Percentiles rank a stretch among this genome's conserved stretches.
Conservation (phyloP, 768 basidiomycete genomes). For the Chalciporus chontae region DNA sequence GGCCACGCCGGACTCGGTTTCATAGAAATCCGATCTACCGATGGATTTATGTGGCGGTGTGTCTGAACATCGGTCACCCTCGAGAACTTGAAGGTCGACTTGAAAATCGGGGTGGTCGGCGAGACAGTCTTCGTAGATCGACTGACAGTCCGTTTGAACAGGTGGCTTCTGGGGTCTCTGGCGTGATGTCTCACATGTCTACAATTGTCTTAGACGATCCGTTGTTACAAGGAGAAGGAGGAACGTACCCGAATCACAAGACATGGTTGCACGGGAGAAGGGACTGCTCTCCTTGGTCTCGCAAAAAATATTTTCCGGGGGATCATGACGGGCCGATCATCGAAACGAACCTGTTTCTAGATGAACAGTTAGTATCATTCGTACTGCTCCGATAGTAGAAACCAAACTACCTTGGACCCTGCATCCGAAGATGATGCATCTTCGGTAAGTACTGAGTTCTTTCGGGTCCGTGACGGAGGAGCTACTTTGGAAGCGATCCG, state of each 20-base stretch:
- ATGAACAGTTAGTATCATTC: constrained; percentile 1
- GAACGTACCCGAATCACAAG: constrained; percentile 24
- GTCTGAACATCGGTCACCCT: constrained; percentile 8
- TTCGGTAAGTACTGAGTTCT: constrained; percentile 4
- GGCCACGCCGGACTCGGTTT: constrained; percentile 27
- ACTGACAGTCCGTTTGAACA: constrained; percentile 14
- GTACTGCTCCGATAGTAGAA: background rate
- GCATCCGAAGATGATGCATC: constrained; percentile 6
- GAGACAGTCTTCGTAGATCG: constrained; percentile 30
- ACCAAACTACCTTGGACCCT: constrained; percentile 17
- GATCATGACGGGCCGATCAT: constrained; percentile 25
- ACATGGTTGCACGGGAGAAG: constrained; percentile 25
- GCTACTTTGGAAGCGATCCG: constrained; percentile 1
- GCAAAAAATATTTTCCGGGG: constrained; percentile 18
- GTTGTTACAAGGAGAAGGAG: background rate
- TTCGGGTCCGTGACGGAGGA: constrained; percentile 2
- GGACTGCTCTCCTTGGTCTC: constrained; percentile 8
- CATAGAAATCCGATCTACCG: constrained; percentile 25
- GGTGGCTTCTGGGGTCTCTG: background rate
- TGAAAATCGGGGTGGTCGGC: constrained; percentile 17
- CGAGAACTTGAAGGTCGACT: constrained; percentile 18
- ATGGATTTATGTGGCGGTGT: constrained; percentile 5
- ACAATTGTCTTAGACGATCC: constrained; percentile 1
- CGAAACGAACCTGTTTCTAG: constrained; percentile 26
- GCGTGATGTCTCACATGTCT: constrained; percentile 12